Evolutionary conservation across 352 stramenopile species (phyloP).

Genomic region (Globisporangium okanoganense): DNA sequence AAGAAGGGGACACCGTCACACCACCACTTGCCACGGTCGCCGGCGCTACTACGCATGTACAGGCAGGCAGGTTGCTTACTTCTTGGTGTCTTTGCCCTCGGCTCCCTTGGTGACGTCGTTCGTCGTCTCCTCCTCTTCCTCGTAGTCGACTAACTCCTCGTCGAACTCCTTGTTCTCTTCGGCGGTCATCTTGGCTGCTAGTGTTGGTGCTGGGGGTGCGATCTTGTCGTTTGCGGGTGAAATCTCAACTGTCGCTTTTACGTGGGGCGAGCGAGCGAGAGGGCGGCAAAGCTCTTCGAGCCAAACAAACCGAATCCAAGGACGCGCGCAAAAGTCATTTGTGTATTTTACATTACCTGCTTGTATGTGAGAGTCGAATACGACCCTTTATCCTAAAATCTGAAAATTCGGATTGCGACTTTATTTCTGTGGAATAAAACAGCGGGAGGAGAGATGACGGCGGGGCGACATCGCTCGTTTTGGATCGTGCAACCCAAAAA

Average conservation of each 20-base stretch:
- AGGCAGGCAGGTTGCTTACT: conserved; percentile 57
- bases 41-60: too few relatives aligned
- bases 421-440: not conserved
- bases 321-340: not conserved
- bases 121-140: conserved; percentile 85
- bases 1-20: too few relatives aligned
- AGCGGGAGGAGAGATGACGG: not conserved
- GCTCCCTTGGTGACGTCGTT: conserved; percentile 69
- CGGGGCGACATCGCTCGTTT: not conserved
- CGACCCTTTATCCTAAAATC: not conserved
- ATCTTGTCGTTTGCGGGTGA: conserved; percentile 5
- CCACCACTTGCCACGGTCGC: too few relatives aligned
- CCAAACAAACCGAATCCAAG: not conserved
- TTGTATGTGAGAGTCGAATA: not conserved
- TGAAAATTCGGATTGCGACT: not conserved
- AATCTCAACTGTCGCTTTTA: conserved; percentile 23
- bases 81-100: conserved; percentile 88
- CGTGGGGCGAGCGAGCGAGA: conserved; percentile 2
- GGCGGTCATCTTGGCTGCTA: conserved; percentile 44
- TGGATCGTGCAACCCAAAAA: not conserved
- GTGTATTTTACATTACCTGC: not conserved
- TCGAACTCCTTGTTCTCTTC: conserved; percentile 90
- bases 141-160: conserved; percentile 88
- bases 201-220: conserved; percentile 9
- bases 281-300: not conserved